A percentile compares a stretch with the other conserved stretches of the same genome.
phyloP scores from a whole-genome alignment of 805 yeast species.

The Priceomyces melissophilus region DNA sequence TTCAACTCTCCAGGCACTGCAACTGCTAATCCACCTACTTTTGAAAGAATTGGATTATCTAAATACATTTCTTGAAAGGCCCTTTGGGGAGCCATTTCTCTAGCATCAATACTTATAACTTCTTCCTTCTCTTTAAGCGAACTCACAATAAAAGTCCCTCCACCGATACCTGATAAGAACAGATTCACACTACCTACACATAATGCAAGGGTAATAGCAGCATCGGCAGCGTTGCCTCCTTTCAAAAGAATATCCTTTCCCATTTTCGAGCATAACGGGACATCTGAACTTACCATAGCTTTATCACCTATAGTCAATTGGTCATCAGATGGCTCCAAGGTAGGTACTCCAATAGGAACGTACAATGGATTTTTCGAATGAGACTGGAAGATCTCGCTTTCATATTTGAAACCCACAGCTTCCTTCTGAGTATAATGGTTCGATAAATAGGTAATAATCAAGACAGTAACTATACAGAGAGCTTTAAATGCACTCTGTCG shows the following conservation, averaged over 20 bases:
- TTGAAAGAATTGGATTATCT: constrained; percentile 46
- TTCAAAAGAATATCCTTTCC: constrained; percentile 52
- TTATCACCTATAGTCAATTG: constrained; percentile 37
- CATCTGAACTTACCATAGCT: constrained; percentile 70
- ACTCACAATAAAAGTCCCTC: constrained; percentile 73
- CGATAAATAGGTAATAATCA: no score
- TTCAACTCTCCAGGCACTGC: constrained; percentile 90
- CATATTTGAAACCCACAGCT: no score
- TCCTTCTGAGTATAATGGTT: no score
- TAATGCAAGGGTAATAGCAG: constrained; percentile 81
- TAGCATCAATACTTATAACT: constrained; percentile 69
- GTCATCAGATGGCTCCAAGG: constrained; percentile 39
- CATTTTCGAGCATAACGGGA: constrained; percentile 57
- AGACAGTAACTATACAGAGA: no score
- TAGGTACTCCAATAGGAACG: constrained; percentile 30
- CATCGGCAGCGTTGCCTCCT: constrained; percentile 89
- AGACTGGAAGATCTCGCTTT: no score
- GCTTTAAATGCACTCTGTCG: no score
- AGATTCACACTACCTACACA: constrained; percentile 85
- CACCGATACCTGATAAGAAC: constrained; percentile 88
- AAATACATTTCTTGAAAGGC: constrained; percentile 66
- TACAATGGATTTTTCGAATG: constrained; percentile 12
- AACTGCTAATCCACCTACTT: constrained; percentile 81
- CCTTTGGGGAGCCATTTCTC: constrained; percentile 78
- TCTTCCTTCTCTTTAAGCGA: constrained; percentile 29